phyloP scores from a whole-genome alignment of 106 monocot genomes.

The Dendrobium huoshanense region DNA sequence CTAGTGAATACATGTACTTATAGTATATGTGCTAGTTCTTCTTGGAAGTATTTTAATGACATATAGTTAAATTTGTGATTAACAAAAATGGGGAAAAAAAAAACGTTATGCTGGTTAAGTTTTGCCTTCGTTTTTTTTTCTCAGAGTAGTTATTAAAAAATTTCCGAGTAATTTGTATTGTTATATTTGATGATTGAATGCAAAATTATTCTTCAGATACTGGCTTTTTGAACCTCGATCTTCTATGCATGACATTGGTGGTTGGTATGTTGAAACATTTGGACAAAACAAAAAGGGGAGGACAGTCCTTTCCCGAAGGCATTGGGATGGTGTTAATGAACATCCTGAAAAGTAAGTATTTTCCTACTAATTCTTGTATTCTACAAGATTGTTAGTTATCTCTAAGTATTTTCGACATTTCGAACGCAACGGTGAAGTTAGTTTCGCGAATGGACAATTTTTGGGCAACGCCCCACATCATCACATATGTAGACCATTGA shows the following conservation, averaged over 20 bases:
- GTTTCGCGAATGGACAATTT: too few species aligned
- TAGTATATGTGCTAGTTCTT: not conserved
- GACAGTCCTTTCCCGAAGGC: conserved; percentile 60
- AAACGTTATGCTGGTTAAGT: not conserved
- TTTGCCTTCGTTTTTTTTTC: not conserved
- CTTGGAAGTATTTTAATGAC: not conserved
- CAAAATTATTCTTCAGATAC: conserved; percentile 39
- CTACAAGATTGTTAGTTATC: too few species aligned
- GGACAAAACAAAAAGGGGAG: conserved; percentile 65
- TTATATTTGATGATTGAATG: not conserved
- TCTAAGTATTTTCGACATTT: too few species aligned
- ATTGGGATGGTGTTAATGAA: conserved; percentile 55
- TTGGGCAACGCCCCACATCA: too few species aligned
- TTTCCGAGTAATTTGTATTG: not conserved
- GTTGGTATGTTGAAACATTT: conserved; percentile 99
- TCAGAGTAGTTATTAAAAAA: not conserved
- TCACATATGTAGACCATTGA: too few species aligned
- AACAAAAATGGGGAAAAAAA: not conserved
- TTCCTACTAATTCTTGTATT: conserved; percentile 1
- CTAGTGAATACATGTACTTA: not conserved
- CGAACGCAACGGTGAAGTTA: too few species aligned
- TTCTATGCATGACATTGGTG: conserved; percentile 87
- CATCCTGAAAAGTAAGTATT: conserved; percentile 61
- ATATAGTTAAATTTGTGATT: not conserved
- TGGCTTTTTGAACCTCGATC: conserved; percentile 96